Evolutionary conservation across 352 stramenopile genomes (phyloP).

Genomic region (Phytopythium boreale): DNA sequence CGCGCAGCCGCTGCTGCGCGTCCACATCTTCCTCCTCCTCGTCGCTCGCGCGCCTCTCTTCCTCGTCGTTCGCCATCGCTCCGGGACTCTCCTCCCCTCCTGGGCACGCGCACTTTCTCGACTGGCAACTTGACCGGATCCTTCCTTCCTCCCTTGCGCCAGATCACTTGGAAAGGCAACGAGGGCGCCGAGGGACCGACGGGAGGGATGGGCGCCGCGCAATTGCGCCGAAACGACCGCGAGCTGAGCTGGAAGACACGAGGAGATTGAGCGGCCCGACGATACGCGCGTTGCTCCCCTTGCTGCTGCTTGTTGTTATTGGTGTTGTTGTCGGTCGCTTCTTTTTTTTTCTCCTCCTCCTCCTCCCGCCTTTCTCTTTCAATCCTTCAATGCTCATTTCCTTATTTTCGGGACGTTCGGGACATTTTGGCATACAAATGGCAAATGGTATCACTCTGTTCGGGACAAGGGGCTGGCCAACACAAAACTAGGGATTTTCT

Average conservation of each 20-base stretch:
- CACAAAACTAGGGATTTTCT: not conserved
- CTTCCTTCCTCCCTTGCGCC: not conserved
- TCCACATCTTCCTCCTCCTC: constrained; percentile 39
- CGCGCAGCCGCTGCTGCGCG: constrained; percentile 39
- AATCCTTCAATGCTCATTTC: not conserved
- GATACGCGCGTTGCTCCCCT: not conserved
- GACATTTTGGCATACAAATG: not conserved
- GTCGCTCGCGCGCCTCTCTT: constrained; percentile 5
- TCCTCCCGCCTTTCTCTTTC: not conserved
- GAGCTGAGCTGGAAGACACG: not conserved
- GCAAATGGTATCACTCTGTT: not conserved
- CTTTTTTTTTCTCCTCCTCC: not conserved
- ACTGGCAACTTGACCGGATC: not conserved
- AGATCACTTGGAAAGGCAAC: too few species aligned
- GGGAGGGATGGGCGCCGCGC: not conserved
- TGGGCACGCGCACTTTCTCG: not conserved
- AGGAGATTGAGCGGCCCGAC: too few species aligned
- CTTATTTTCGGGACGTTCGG: constrained; percentile 4
- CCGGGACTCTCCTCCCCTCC: too few species aligned
- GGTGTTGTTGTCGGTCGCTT: not conserved
- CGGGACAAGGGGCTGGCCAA: not conserved
- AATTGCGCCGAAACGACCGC: not conserved
- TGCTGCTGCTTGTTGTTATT: not conserved
- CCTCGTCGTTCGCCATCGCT: constrained; percentile 26
- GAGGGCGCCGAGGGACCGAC: not conserved